phyloP scores from a whole-genome alignment of 2,329 filamentous ascomycete species.

The Colletotrichum horii region DNA sequence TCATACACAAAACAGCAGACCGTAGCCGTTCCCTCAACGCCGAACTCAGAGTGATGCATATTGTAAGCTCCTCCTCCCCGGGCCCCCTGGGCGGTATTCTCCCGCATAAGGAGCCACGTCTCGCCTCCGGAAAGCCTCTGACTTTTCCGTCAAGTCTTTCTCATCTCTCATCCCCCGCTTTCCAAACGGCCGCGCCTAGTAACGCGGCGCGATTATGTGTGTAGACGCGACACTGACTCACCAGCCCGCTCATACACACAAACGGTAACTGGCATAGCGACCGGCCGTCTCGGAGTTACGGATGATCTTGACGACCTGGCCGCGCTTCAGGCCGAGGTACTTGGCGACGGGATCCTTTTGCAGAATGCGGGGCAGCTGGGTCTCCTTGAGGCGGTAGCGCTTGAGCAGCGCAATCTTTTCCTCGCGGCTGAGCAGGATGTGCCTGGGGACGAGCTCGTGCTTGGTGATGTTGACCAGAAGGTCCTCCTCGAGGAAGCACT shows the following conservation, averaged over 20 bases:
- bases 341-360: conserved; percentile 90
- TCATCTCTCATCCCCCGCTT: background rate
- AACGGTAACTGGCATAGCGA: conserved; percentile 91
- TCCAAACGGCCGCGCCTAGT: background rate
- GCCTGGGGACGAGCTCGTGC: conserved; percentile 94
- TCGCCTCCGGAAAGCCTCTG: background rate
- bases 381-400: conserved; percentile 95
- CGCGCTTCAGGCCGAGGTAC: conserved; percentile 88
- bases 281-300: conserved; percentile 94
- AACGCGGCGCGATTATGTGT: background rate
- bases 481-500: conserved; percentile 96
- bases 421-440: conserved; percentile 86
- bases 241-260: conserved; percentile 59
- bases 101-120: background rate
- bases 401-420: conserved; percentile 88
- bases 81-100: background rate
- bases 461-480: conserved; percentile 97
- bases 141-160: background rate
- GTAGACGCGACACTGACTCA: background rate
- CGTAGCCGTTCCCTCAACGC: conserved; percentile 21
- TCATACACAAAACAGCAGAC: conserved; percentile 21
- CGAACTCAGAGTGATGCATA: conserved; percentile 21
- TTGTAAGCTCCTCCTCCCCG: background rate
- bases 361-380: conserved; percentile 91
- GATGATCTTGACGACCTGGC: conserved; percentile 98